Conservation (phyloP, 768 basidiomycete species). For the Cystofilobasidium macerans region DNA sequence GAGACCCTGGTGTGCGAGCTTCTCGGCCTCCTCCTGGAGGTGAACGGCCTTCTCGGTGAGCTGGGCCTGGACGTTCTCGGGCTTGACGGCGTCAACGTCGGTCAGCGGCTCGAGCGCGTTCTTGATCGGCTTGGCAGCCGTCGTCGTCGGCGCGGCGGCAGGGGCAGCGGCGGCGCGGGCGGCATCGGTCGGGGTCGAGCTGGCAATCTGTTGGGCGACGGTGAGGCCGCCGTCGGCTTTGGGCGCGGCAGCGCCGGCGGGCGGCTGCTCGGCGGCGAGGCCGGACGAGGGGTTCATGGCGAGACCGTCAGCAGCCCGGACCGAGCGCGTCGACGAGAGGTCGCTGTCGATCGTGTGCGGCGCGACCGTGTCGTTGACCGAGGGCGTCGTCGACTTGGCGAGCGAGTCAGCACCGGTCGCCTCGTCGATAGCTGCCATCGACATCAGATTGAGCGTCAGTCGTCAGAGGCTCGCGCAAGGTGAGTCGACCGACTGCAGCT, state of each 20-base stretch:
- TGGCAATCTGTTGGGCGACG: neutral
- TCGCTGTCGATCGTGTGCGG: neutral
- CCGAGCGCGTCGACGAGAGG: neutral
- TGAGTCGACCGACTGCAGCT: neutral
- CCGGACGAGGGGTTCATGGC: neutral
- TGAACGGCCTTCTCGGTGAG: no score
- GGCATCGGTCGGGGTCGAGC: neutral
- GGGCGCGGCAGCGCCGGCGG: neutral
- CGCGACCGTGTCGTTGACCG: neutral
- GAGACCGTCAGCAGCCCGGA: constrained; percentile 1
- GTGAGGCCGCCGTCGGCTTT: neutral
- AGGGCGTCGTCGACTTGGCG: neutral
- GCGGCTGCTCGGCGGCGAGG: no score
- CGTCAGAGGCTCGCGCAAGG: neutral
- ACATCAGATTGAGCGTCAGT: neutral
- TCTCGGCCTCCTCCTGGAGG: neutral
- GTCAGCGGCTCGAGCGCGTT: constrained; percentile 3
- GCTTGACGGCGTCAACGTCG: neutral
- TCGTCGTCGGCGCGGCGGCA: neutral
- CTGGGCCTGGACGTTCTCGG: neutral
- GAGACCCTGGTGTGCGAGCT: neutral
- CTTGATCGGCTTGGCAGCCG: neutral
- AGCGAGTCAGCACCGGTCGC: neutral
- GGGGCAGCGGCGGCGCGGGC: no score
- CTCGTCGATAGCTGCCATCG: constrained; percentile 7